Evolutionary conservation across 768 basidiomycete species (phyloP), one percentile per base, ranked within the genome.

Genomic region (Macrolepiota albuminosa): DNA sequence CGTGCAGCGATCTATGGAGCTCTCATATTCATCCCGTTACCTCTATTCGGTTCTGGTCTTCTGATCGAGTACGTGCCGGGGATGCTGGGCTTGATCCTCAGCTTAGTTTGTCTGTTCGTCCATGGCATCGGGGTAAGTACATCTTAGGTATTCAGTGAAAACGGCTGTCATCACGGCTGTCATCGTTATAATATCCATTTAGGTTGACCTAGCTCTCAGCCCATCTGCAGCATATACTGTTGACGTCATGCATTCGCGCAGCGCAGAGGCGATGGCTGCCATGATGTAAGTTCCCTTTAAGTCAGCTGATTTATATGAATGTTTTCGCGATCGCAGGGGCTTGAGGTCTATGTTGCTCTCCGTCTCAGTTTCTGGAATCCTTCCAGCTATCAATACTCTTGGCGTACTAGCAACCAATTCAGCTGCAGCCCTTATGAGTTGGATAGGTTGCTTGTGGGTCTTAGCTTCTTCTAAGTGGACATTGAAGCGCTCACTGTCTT

Each of bases 201-300:
- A 88, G 86, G 78, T 84, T 18, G 82, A 88, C 63, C 66, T 83
- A 49, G 79, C 82, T 11, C 72, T 88, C 42, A 78, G 79, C 8
- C 86, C 87, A 0, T 73, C 74, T 18, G 75, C 81, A 10, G 76
- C 87, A 5, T 88, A 88, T 62, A 70, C 72, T 33, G 79, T 88
- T 5, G 88, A 89, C 61, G 70, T 88, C 13, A 62, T 89, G 70
- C 86, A 83, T 39, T 67, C 74, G 31, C 76, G 78, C 24, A 88
- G 87, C 62, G 85, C 87, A 3, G 87, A 89, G 65, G 75, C 78
- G n/a, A 76, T 80, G 70, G 87, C 85, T 3, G 85, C 82, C 0
- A 74, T 73, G 56, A 72, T 71, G 88, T 87, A 56, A 34, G 82
- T 75, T 48, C 13, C 26, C 4, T 56, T 51, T 18, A 14, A 46